Conservation (phyloP, 2,329 filamentous ascomycete species). For the Laburnicola sp. region DNA sequence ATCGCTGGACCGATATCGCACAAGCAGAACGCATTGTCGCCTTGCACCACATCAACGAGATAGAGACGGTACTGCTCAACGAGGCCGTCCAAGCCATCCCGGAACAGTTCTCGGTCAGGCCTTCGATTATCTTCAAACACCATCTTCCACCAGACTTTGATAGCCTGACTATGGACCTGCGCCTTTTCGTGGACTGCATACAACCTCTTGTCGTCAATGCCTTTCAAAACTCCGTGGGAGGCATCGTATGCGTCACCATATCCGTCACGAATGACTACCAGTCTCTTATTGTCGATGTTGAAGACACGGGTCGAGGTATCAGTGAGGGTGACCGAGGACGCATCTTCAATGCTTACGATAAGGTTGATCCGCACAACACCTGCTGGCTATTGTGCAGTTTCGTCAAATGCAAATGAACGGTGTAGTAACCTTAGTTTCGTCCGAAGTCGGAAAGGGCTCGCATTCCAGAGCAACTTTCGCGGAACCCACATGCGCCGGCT, state of each 20-base stretch:
- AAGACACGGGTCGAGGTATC: constrained; percentile 52
- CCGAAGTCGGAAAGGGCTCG: constrained; percentile 43
- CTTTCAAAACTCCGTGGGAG: constrained; percentile 46
- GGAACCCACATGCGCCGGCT: constrained; percentile 25
- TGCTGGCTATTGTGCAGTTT: constrained; percentile 47
- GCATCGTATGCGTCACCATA: constrained; percentile 43
- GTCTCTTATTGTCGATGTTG: constrained; percentile 45
- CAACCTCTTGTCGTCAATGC: constrained; percentile 50
- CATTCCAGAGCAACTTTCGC: constrained; percentile 46
- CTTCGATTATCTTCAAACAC: constrained; percentile 42
- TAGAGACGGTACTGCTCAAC: constrained; percentile 40
- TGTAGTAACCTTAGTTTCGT: constrained; percentile 44
- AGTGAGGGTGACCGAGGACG: constrained; percentile 37
- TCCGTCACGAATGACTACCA: constrained; percentile 35
- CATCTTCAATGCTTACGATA: constrained; percentile 52
- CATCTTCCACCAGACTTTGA: constrained; percentile 32
- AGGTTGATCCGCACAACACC: constrained; percentile 46
- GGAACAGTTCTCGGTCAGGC: constrained; percentile 29
- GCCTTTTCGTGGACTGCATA: constrained; percentile 49
- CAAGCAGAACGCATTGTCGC: constrained; percentile 23
- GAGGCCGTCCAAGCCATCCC: constrained; percentile 35
- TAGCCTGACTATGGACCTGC: constrained; percentile 44
- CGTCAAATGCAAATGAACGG: constrained; percentile 51
- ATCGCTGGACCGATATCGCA: constrained; percentile 45
- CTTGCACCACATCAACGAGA: constrained; percentile 34